Base-by-base conservation (phyloP, 2,329 filamentous ascomycete species). In the Fusarium sp. region DNA sequence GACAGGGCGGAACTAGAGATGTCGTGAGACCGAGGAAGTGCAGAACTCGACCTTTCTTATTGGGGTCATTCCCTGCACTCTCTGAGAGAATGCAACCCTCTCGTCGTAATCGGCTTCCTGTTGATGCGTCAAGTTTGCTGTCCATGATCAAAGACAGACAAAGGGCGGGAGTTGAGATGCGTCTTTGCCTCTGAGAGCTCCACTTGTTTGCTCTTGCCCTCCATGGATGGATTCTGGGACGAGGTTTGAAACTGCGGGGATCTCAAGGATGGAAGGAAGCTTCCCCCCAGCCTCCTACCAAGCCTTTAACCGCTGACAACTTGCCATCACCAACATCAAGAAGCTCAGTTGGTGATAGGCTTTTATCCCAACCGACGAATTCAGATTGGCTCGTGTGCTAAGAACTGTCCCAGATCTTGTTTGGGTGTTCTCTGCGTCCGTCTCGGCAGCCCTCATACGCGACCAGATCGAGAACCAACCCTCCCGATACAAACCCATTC, bases 231-330 rank as follows among this genome's bases (percentile, higher is more conserved):
- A 29, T 50, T 24, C 45, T 50, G 29, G 16, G 24, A 50, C 5
- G 45, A 64, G 67, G 39, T 62, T 58, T 33, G 50, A 43, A 41
- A 57, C 62, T 43, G 58, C 20, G 52, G 41, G 63, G 65, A 43
- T 45, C 37, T 31, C 48, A 61, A 64, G 58, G 58, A 61, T 70
- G 57, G 58, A 58, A 67, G 39, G 66, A 64, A 33, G 24, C 35
- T 39, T 22, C 16, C 39, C 10, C 41, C 48, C 48, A 52, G 48
- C 48, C 48, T 52, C 48, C 45, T n/a, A 50, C 24, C 48, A 31
- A 52, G 48, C 48, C 18, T 31, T 45, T 61, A 31, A 45, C 37
- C 45, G n/a, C 41, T 45, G 24, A 29, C 48, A 52, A 52, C 48
- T 52, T 18, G 18, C 45, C 56, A 58, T 58, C 56, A 58, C 56